Evolutionary conservation across 352 stramenopile genomes (phyloP).

Genomic region (Phytophthora sansomeana): DNA sequence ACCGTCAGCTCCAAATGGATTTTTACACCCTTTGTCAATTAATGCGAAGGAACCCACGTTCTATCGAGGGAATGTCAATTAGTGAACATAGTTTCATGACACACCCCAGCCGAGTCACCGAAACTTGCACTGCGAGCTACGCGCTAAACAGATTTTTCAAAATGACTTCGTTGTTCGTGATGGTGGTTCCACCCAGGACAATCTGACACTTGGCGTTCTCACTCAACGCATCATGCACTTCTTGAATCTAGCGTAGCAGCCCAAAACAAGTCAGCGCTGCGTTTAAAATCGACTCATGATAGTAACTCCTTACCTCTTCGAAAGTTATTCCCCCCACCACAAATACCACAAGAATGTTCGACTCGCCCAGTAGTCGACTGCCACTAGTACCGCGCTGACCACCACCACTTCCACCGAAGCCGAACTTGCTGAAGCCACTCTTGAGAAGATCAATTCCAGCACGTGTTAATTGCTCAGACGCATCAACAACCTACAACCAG

Average conservation of each 20-base stretch:
- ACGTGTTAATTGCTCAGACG: constrained; percentile 77
- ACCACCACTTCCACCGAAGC: constrained; percentile 50
- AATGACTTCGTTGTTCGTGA: constrained; percentile 76
- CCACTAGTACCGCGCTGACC: constrained; percentile 24
- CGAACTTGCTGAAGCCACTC: constrained; percentile 85
- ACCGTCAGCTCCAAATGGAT: constrained; percentile 1
- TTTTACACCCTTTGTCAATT: constrained; percentile 14
- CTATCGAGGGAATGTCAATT: constrained; percentile 19
- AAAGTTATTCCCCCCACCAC: constrained; percentile 84
- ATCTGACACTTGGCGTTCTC: constrained; percentile 63
- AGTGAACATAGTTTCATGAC: constrained; percentile 6
- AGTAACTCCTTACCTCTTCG: constrained; percentile 53
- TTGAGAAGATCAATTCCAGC: constrained; percentile 84
- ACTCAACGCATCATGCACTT: constrained; percentile 64
- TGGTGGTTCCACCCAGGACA: constrained; percentile 74
- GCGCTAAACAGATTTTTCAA: constrained; percentile 62
- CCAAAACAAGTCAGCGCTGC: constrained; percentile 5
- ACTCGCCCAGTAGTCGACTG: constrained; percentile 45
- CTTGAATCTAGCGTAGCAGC: constrained; percentile 57
- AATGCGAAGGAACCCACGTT: constrained; percentile 7
- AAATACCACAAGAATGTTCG: constrained; percentile 68
- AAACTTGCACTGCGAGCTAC: constrained; percentile 14
- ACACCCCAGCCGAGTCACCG: neutral
- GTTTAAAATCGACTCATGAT: neutral
- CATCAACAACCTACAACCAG: constrained; percentile 65